A percentile compares a stretch with the other conserved stretches of the same genome.
Evolutionary conservation across 495 filamentous ascomycete genomes (phyloP).

Genomic region (Lepidopterella palustris): DNA sequence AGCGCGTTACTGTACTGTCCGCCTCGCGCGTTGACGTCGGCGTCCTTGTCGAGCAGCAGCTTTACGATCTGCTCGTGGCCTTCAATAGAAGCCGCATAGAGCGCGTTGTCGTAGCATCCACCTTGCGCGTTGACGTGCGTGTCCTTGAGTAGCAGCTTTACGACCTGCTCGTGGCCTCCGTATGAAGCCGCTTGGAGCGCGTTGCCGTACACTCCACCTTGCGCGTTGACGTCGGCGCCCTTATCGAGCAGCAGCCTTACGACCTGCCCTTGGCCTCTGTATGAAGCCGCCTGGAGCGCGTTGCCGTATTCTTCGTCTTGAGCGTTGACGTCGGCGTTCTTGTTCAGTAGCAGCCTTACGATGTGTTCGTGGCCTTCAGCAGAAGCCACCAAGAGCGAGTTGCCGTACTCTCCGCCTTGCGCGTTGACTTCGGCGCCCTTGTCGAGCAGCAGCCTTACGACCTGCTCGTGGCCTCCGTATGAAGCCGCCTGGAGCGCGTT

Average conservation of each 20-base stretch:
- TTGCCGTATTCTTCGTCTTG: not conserved
- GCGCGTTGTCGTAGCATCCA: not conserved
- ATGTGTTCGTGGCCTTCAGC: not conserved
- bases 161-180: not conserved
- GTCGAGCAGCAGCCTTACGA: constrained; percentile 2
- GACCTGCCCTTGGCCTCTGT: not conserved
- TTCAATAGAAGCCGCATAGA: not conserved
- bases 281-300: not conserved
- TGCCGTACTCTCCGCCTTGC: constrained; percentile 13
- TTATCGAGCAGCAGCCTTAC: not conserved
- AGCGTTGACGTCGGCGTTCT: not conserved
- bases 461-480: not conserved
- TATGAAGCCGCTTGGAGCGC: not conserved
- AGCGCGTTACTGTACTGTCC: not conserved
- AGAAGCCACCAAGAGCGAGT: constrained; percentile 10
- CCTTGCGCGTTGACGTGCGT: not conserved
- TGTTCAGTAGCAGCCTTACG: constrained; percentile 9
- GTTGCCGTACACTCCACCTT: not conserved
- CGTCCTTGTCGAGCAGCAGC: not conserved
- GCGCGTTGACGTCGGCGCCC: not conserved
- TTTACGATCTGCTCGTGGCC: not conserved
- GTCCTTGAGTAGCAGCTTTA: not conserved
- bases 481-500: constrained; percentile 2
- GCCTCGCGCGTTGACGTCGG: not conserved
- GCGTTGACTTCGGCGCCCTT: constrained; percentile 11